A percentile compares a stretch with the other conserved stretches of the same genome.
phyloP scores from a whole-genome alignment of 1,139 yeast species.

The Entelexis paramagnoliae region DNA sequence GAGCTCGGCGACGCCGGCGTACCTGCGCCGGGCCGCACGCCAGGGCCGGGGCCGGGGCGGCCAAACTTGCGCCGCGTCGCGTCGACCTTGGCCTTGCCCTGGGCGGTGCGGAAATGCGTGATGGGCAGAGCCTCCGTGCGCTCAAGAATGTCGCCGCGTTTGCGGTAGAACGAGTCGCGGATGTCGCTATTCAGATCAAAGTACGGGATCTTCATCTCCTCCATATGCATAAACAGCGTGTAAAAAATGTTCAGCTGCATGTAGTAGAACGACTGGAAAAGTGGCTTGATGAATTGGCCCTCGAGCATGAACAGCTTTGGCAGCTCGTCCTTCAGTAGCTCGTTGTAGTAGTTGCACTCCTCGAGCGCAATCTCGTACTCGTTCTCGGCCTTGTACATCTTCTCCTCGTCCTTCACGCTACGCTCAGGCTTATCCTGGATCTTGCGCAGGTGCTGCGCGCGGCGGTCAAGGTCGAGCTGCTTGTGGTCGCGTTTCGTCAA shows the following conservation, averaged over 20 bases:
- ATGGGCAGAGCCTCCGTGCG: conserved; percentile 66
- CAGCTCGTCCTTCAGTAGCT: conserved; percentile 79
- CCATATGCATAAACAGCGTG: conserved; percentile 81
- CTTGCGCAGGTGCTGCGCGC: conserved; percentile 55
- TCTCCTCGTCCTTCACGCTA: conserved; percentile 82
- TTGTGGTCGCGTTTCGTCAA: conserved; percentile 92
- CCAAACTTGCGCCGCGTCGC: conserved; percentile 70
- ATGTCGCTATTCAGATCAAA: conserved; percentile 79
- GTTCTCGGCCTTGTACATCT: conserved; percentile 76
- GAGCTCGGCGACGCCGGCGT: background rate
- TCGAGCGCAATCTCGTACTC: conserved; percentile 85
- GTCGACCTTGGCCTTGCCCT: conserved; percentile 73
- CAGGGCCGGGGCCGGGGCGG: conserved; percentile 30
- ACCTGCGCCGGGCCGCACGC: background rate
- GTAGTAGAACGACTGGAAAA: conserved; percentile 86
- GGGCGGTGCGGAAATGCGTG: conserved; percentile 82
- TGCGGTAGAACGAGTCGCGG: conserved; percentile 61
- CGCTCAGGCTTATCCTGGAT: conserved; percentile 73
- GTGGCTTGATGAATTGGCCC: conserved; percentile 82
- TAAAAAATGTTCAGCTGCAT: conserved; percentile 97
- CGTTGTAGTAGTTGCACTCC: conserved; percentile 92
- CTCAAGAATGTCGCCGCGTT: conserved; percentile 87
- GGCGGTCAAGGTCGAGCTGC: conserved; percentile 88
- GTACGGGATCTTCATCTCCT: conserved; percentile 92
- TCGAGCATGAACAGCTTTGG: conserved; percentile 81